phyloP scores from a whole-genome alignment of 176 grass and related monocot genomes.

The Panicum miliaceum region DNA sequence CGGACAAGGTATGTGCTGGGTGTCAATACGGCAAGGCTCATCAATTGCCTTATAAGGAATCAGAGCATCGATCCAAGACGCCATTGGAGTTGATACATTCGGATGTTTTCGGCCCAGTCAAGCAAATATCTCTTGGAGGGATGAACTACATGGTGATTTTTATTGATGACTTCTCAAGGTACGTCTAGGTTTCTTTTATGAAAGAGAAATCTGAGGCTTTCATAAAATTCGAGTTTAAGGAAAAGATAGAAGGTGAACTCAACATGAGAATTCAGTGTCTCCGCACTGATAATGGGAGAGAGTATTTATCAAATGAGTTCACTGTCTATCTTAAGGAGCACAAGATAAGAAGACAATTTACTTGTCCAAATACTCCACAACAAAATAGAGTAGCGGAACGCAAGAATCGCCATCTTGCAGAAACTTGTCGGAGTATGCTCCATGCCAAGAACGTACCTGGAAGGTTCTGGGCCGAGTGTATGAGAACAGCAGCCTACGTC shows the following conservation, averaged over 20 bases:
- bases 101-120: not conserved
- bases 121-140: not conserved
- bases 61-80: not conserved
- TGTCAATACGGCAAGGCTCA: slow-evolving; percentile 42
- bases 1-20: not conserved
- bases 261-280: not conserved
- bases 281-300: slow-evolving; percentile 7
- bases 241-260: slow-evolving; percentile 27
- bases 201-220: slow-evolving; percentile 23
- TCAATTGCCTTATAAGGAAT: slow-evolving; percentile 22
- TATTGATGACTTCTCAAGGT: not conserved
- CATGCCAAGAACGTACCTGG: slow-evolving; percentile 7
- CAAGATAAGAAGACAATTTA: slow-evolving; percentile 30
- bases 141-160: not conserved
- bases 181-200: slow-evolving; percentile 23
- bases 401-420: slow-evolving; percentile 10
- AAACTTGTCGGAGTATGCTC: slow-evolving; percentile 36
- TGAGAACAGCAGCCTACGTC: not conserved
- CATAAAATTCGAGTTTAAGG: not conserved
- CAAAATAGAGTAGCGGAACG: slow-evolving; percentile 29
- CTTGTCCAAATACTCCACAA: slow-evolving; percentile 17
- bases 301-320: slow-evolving; percentile 37
- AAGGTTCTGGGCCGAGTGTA: slow-evolving; percentile 37
- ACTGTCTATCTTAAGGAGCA: not conserved
- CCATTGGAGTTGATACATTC: slow-evolving; percentile 39